A percentile compares a stretch with the other conserved stretches of the same genome.
Conservation (phyloP, 2,329 filamentous ascomycete species). For the Scedosporium apiospermum region DNA sequence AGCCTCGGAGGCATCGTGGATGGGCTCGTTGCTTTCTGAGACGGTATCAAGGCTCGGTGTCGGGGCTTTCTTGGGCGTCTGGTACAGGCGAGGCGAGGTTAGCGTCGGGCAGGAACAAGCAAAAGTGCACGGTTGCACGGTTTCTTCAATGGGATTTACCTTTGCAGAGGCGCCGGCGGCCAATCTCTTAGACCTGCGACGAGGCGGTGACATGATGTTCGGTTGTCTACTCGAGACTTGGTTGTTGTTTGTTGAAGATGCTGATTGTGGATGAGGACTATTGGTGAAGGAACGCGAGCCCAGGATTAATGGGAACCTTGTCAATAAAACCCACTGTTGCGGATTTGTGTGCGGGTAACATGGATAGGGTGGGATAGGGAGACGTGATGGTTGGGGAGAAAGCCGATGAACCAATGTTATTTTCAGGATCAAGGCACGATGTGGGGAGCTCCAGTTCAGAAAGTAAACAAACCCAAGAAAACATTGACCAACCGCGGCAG, state of each 20-base stretch:
- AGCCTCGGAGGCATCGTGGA: slow-evolving; percentile 24
- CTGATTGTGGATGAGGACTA: neutral
- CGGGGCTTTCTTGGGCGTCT: slow-evolving; percentile 2
- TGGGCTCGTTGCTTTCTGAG: slow-evolving; percentile 30
- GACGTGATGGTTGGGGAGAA: neutral
- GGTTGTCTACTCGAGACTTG: slow-evolving; percentile 6
- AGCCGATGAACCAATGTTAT: neutral
- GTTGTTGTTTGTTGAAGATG: neutral
- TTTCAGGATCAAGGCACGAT: neutral
- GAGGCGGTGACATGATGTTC: slow-evolving; percentile 28
- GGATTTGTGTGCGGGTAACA: slow-evolving; percentile 1
- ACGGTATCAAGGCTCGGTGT: slow-evolving; percentile 29
- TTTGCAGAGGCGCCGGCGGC: slow-evolving; percentile 14
- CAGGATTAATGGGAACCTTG: neutral
- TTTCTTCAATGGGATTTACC: neutral
- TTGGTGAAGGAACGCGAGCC: neutral
- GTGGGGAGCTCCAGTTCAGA: slow-evolving; percentile 5
- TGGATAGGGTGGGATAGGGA: neutral
- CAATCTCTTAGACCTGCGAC: slow-evolving; percentile 35
- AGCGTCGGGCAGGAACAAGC: neutral
- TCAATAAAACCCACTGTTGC: neutral
- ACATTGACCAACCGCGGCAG: neutral
- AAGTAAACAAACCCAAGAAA: slow-evolving; percentile 7
- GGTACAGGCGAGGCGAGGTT: neutral
- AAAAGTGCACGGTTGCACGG: neutral